Percentiles rank a stretch among this genome's conserved stretches.
These are phyloP conservation scores for Saprolegnia parasitica DNA, from an alignment of 352 stramenopile species.

Conservation along the genomic window DNA sequence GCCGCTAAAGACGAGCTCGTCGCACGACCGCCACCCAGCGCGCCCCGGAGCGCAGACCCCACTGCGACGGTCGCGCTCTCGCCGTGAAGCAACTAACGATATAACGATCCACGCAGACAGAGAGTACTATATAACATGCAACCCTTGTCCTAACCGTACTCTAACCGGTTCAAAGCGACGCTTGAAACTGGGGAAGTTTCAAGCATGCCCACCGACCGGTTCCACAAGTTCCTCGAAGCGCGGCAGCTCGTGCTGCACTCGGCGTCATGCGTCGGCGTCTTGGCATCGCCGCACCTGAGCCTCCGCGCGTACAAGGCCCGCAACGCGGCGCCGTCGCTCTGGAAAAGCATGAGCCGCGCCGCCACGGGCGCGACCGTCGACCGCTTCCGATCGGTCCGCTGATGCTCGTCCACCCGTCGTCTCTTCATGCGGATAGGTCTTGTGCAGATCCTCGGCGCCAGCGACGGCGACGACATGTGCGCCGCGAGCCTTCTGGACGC, in stretches of 20 bases:
- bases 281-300: not conserved
- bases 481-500: not conserved
- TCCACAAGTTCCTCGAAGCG: conserved; percentile 2
- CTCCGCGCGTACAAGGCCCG: conserved; percentile 8
- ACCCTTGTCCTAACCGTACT: too few relatives aligned
- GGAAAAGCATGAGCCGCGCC: not conserved
- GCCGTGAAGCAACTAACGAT: too few relatives aligned
- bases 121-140: too few relatives aligned
- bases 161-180: too few relatives aligned
- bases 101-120: too few relatives aligned
- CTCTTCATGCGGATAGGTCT: not conserved
- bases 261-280: not conserved
- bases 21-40: not conserved
- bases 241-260: conserved; percentile 7
- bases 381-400: not conserved
- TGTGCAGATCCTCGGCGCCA: not conserved
- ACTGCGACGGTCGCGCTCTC: too few relatives aligned
- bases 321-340: not conserved
- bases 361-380: not conserved
- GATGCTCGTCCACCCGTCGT: not conserved
- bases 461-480: not conserved
- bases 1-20: not conserved
- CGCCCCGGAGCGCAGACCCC: too few relatives aligned
- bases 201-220: not conserved
- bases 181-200: not conserved